phyloP scores from a whole-genome alignment of 495 filamentous ascomycete genomes.

The Trichoderma parareesei region DNA sequence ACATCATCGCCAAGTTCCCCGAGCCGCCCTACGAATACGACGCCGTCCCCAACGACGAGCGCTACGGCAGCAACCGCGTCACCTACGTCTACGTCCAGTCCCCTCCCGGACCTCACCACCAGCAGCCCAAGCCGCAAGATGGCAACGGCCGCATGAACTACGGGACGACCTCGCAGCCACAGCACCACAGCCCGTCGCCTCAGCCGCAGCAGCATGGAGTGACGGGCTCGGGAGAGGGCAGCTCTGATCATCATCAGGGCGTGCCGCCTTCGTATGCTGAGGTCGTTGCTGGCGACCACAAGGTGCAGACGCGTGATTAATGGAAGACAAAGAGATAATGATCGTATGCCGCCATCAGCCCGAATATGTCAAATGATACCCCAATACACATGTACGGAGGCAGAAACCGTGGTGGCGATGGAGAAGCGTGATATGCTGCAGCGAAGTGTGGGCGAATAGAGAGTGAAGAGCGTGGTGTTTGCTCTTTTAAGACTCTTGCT shows the following conservation, averaged over 20 bases:
- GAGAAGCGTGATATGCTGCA: neutral
- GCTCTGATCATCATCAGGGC: constrained; percentile 16
- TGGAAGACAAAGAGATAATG: neutral
- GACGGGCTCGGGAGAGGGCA: constrained; percentile 40
- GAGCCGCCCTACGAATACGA: constrained; percentile 62
- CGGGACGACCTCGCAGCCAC: constrained; percentile 23
- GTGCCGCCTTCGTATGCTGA: constrained; percentile 75
- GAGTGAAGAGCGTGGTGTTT: neutral
- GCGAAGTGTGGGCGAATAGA: neutral
- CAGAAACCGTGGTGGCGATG: neutral
- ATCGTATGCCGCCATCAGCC: neutral
- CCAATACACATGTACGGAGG: neutral
- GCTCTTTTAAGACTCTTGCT: neutral
- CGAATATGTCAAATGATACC: neutral
- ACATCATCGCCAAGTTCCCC: constrained; percentile 90
- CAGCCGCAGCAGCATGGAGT: constrained; percentile 40
- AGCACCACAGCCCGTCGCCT: constrained; percentile 11
- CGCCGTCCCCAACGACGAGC: constrained; percentile 37
- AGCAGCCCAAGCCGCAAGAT: constrained; percentile 29
- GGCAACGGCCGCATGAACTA: constrained; percentile 22
- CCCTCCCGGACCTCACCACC: constrained; percentile 28
- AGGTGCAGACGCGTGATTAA: constrained; percentile 69
- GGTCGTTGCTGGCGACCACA: constrained; percentile 79
- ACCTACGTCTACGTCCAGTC: constrained; percentile 61
- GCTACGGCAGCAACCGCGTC: constrained; percentile 43